These are phyloP conservation scores for Globisporangium solare DNA, from an alignment of 352 stramenopile species.

Conservation along the genomic window DNA sequence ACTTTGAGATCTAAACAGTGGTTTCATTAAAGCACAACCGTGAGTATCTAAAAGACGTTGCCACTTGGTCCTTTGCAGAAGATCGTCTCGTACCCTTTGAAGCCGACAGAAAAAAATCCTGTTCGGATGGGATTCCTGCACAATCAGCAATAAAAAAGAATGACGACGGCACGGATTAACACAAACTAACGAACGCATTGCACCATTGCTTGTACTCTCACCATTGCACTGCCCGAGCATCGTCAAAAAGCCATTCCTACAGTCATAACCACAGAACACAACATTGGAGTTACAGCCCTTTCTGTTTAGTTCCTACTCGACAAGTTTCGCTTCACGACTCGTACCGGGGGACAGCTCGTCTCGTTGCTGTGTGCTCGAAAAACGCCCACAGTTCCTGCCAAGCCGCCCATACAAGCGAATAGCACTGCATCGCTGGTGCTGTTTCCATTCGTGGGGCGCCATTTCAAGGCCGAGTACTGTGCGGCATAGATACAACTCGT, in stretches of 20 bases:
- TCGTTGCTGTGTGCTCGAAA: too few species aligned
- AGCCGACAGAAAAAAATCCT: not conserved
- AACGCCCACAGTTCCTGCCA: not conserved
- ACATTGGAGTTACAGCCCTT: not conserved
- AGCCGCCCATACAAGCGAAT: not conserved
- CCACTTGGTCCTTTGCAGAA: not conserved
- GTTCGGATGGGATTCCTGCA: not conserved
- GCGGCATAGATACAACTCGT: too few species aligned
- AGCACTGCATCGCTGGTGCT: not conserved
- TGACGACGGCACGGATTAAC: not conserved
- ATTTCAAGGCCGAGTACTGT: constrained; percentile 14
- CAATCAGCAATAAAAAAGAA: not conserved
- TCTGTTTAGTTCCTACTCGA: not conserved
- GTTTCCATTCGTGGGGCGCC: constrained; percentile 5
- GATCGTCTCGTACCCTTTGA: not conserved
- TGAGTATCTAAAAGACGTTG: not conserved
- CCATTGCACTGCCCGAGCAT: not conserved
- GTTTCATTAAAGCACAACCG: too few species aligned
- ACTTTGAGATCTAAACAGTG: too few species aligned
- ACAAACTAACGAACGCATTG: not conserved
- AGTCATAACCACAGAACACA: not conserved
- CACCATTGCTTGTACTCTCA: not conserved
- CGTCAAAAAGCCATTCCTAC: not conserved
- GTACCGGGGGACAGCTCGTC: too few species aligned
- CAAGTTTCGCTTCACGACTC: too few species aligned